Conservation (phyloP, 1,139 yeast genomes). For the Zygoascus sp. region DNA sequence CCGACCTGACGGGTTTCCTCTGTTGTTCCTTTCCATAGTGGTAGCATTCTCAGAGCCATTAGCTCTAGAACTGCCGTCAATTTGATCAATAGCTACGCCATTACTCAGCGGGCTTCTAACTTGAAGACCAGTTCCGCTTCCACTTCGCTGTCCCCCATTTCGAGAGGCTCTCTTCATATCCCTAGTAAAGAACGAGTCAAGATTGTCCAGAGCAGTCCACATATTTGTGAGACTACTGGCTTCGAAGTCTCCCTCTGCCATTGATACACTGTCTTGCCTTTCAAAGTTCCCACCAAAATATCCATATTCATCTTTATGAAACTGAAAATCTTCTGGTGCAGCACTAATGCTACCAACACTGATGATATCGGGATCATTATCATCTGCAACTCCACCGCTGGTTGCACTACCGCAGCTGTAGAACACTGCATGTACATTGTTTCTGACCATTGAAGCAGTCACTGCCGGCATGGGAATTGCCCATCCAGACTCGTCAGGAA, state of each 20-base stretch:
- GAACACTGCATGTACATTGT: conserved; percentile 93
- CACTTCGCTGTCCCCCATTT: not conserved
- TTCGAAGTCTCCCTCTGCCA: conserved; percentile 41
- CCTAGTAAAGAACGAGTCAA: conserved; percentile 86
- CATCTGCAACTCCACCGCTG: conserved; percentile 18
- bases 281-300: conserved; percentile 18
- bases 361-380: conserved; percentile 24
- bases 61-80: not conserved
- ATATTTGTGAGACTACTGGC: conserved; percentile 83
- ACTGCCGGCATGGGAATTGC: conserved; percentile 92
- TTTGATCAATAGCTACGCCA: not conserved
- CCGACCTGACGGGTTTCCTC: not conserved
- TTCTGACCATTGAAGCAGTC: conserved; percentile 81
- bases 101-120: not conserved
- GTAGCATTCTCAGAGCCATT: not conserved
- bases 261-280: conserved; percentile 25
- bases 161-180: conserved; percentile 36
- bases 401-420: conserved; percentile 60
- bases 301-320: conserved; percentile 56
- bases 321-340: conserved; percentile 32
- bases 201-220: conserved; percentile 94
- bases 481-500: conserved; percentile 98
- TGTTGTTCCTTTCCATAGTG: not conserved
- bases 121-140: not conserved
- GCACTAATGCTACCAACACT: conserved; percentile 25